Evolutionary conservation across 2,329 filamentous ascomycete species (phyloP), one percentile per base, ranked within the genome.

Genomic region (Bipolaris victoriae): DNA sequence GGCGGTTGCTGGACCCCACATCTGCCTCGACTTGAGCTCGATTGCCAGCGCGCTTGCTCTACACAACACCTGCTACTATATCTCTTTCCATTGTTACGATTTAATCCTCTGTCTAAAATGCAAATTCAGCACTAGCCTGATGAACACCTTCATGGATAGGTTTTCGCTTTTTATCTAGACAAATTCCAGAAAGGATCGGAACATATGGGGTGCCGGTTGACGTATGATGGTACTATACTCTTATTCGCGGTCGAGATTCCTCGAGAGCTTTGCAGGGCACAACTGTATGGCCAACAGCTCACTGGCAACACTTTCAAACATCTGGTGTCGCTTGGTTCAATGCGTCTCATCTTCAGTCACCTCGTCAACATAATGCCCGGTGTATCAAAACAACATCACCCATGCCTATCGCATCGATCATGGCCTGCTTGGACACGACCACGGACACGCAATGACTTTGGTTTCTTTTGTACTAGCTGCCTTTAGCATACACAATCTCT

Each of bases 1-100:
- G 62, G 48, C 60, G 58, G 58, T 47, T 52, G 52, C 48, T 52
- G 49, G 40, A 49, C 55, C 43, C 55, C 50, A 61, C 58, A 52
- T 48, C 13, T 46, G 52, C 52, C 47, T 46, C 31, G 45, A 20
- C 39, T 22, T 6, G 24, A n/a, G 22, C 35, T n/a, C 18, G 29
- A 22, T 16, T 37, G 1, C 24, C 29, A 36, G 7, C 43, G 26
- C 24, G 13, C 20, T 26, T 20, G 16, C 3, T 54, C n/a, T 5
- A 5, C 29, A 20, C 18, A 39, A 13, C 39, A 26, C 45, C 20
- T 44, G 7, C 29, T 31, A 11, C 29, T 31, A 15, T 22, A 7
- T 31, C 15, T 24, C 15, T 36, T 18, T 15, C 20, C 4, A 16
- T 16, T 16, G 7, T 3, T 4, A 24, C 9, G 16, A n/a, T 2